phyloP scores from a whole-genome alignment of 176 grass and related monocot species.

The Thinopyrum elongatum region DNA sequence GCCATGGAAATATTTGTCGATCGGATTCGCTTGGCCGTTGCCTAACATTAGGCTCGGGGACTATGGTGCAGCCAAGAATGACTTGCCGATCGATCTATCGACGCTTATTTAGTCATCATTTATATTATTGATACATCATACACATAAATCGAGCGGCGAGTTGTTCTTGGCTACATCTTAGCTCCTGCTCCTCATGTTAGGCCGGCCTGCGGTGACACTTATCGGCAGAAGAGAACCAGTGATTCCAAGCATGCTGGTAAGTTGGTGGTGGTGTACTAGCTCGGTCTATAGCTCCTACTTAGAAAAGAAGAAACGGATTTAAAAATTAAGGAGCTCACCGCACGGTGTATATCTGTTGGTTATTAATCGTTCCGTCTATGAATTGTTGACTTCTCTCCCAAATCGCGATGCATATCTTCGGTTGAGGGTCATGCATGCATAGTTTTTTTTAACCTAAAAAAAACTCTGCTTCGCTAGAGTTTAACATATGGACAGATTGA shows the following conservation, averaged over 20 bases:
- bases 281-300: too few relatives aligned
- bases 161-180: constrained; percentile 89
- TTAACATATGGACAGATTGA: background rate
- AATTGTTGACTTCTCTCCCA: background rate
- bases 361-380: background rate
- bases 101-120: too few relatives aligned
- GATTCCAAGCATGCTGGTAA: too few relatives aligned
- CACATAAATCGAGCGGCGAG: constrained; percentile 43
- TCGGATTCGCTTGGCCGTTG: constrained; percentile 39
- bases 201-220: constrained; percentile 35
- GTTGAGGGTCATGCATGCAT: background rate
- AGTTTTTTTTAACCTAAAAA: too few relatives aligned
- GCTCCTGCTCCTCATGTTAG: constrained; percentile 72
- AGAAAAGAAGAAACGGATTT: too few relatives aligned
- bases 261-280: too few relatives aligned
- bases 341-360: background rate
- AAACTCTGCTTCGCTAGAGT: too few relatives aligned
- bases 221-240: too few relatives aligned
- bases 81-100: constrained; percentile 55
- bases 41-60: constrained; percentile 64
- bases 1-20: background rate
- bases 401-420: background rate
- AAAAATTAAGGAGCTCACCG: too few relatives aligned
- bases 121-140: too few relatives aligned
- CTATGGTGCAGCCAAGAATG: too few relatives aligned